Percentiles rank a stretch among this genome's conserved stretches.
Evolutionary conservation across 106 monocot genomes (phyloP).

Genomic region (Apostasia ramifera): DNA sequence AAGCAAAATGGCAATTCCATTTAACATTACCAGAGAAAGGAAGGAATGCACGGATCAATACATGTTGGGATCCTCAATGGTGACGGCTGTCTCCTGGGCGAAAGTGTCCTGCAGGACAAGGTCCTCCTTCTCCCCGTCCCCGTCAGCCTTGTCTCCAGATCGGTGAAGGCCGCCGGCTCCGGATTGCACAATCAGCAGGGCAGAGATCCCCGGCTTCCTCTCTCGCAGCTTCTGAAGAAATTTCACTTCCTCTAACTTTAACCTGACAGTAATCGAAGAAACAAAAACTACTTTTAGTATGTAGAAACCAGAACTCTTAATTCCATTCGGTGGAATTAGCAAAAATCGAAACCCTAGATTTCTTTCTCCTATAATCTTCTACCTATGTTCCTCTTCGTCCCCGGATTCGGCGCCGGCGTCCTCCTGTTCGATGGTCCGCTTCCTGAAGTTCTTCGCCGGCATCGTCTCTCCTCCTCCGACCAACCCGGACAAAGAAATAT

Average conservation of each 20-base stretch:
- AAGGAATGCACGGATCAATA: slow-evolving; percentile 7
- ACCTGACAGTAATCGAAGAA: slow-evolving; percentile 20
- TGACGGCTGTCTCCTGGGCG: slow-evolving; percentile 96
- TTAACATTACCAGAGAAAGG: not conserved
- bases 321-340: not conserved
- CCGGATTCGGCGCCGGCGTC: slow-evolving; percentile 9
- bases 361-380: not conserved
- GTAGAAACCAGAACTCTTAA: not conserved
- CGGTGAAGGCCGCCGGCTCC: slow-evolving; percentile 10
- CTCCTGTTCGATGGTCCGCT: not conserved
- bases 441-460: slow-evolving; percentile 20
- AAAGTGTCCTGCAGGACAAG: slow-evolving; percentile 91
- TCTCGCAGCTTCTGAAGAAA: slow-evolving; percentile 92
- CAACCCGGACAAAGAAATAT: too few species aligned
- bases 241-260: slow-evolving; percentile 84
- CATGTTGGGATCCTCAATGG: slow-evolving; percentile 96
- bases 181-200: slow-evolving; percentile 9
- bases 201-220: slow-evolving; percentile 70
- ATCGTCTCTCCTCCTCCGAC: not conserved
- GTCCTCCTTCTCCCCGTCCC: slow-evolving; percentile 71
- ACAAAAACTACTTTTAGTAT: not conserved
- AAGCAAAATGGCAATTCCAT: not conserved
- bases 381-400: slow-evolving; percentile 23
- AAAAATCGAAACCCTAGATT: not conserved
- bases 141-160: slow-evolving; percentile 21